Base-by-base conservation (phyloP, 768 basidiomycete genomes). In the Cystoderma amianthinum region DNA sequence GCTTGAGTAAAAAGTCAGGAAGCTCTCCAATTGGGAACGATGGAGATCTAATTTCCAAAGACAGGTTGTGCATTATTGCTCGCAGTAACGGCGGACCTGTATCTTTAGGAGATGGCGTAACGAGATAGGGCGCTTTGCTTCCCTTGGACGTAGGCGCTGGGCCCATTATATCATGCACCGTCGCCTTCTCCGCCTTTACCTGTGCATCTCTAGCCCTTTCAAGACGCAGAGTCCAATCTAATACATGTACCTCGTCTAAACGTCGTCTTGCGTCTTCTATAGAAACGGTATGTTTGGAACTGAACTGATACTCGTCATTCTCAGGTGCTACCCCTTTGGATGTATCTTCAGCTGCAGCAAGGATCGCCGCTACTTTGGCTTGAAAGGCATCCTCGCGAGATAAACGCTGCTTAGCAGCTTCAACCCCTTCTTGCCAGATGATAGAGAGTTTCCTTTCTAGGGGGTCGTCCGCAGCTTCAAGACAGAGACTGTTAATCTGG, bases 391-490 rank as follows among this genome's bases (percentile, higher is more conserved):
- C 79, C 43, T 92, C 85, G 1, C 91, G 76, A 38, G 81, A 84
- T 34, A 80, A 59, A 21, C 93, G 69, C 11, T 77, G 71, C 39
- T 71, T 73, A 30, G 82, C 80, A 36, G 91, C 92, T 28, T 79
- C 75, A 25, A 74, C 61, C 0, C 90, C 92, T 36, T 78, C 74
- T 44, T 76, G 69, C 71, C 78, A 87, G 21, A 90, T 85, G 6
- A 85, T 66, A 24, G 78, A 85, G 15, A 96, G 61, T 44, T 71
- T 76, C 12, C 76, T 72, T 59, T 98, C 94, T 43, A 96, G 78
- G 1, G 82, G 76, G 50, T 92, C 87, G 57, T 98, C 94, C 17
- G 80, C 77, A 18, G 81, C 81, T 59, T 96, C 92, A 6, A 89
- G 52, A 36, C 77, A 79, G 23, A 95, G 52, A 33, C 68, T 68